phyloP scores from a whole-genome alignment of 1,284 basidiomycete species.

The Phylloboletellus chloephorus region DNA sequence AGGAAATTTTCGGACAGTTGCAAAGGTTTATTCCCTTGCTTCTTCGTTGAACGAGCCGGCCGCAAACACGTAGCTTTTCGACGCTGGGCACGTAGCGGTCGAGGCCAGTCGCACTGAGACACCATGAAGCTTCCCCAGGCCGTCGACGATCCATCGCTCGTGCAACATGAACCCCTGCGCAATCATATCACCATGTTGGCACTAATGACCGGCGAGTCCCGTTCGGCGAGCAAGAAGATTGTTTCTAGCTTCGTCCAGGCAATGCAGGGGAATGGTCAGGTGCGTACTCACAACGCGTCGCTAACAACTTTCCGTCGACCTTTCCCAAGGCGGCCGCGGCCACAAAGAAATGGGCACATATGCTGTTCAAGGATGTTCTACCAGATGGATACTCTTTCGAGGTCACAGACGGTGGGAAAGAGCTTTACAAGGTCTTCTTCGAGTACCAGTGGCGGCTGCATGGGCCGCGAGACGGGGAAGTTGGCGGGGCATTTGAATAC shows the following conservation, averaged over 20 bases:
- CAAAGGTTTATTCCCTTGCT: not conserved
- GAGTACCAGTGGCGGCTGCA: constrained; percentile 15
- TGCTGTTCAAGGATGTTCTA: constrained; percentile 8
- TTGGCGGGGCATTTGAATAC: not conserved
- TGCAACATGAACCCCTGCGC: constrained; percentile 20
- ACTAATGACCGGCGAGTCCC: not conserved
- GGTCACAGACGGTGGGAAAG: constrained; percentile 10
- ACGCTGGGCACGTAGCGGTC: not conserved
- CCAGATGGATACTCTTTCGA: constrained; percentile 6
- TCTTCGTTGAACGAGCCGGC: not conserved
- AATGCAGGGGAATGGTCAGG: constrained; percentile 15
- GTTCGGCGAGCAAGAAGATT: not conserved
- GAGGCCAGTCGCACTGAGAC: not conserved
- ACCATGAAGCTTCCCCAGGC: constrained; percentile 20
- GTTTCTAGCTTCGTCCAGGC: constrained; percentile 10
- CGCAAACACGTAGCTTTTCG: not conserved
- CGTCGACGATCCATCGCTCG: constrained; percentile 22
- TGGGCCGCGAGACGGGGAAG: not conserved
- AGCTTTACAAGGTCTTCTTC: constrained; percentile 21
- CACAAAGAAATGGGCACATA: constrained; percentile 12
- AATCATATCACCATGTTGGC: constrained; percentile 1
- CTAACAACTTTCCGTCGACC: not conserved
- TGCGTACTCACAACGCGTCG: constrained; percentile 12
- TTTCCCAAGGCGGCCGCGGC: constrained; percentile 16
- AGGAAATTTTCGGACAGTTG: not conserved